These are phyloP conservation scores for Entomortierella beljakovae DNA, from an alignment of 192 early-diverging fungal genomes.

Conservation along the genomic window DNA sequence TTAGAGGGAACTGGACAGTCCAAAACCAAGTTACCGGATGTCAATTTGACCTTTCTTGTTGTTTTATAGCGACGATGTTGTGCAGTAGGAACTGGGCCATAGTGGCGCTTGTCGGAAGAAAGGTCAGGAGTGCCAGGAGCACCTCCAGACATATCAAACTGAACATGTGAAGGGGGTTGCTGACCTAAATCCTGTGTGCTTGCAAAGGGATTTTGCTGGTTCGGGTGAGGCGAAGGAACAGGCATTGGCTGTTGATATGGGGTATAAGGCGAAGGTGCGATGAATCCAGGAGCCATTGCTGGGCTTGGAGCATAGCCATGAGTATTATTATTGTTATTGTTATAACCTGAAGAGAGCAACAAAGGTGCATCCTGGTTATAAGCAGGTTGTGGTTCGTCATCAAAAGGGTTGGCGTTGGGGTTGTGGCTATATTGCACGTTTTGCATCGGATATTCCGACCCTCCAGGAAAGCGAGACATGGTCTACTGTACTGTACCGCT, in stretches of 20 bases:
- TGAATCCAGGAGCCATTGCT: conserved; percentile 36
- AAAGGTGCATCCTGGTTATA: conserved; percentile 48
- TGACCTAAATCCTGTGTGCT: conserved; percentile 26
- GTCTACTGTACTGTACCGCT: conserved; percentile 10
- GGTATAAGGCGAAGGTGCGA: conserved; percentile 51
- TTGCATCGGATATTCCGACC: conserved; percentile 55
- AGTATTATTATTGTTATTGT: conserved; percentile 20
- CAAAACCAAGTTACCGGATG: conserved; percentile 77
- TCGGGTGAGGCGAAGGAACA: conserved; percentile 32
- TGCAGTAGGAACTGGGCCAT: conserved; percentile 55
- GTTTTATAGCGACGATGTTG: conserved; percentile 63
- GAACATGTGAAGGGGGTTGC: conserved; percentile 29
- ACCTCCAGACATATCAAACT: conserved; percentile 34
- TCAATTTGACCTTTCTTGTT: conserved; percentile 69
- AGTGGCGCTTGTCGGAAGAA: conserved; percentile 51
- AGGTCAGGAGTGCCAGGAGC: conserved; percentile 22
- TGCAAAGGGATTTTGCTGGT: conserved; percentile 36
- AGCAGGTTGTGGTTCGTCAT: conserved; percentile 39
- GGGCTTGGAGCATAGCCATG: conserved; percentile 42
- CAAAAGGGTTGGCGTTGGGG: conserved; percentile 52
- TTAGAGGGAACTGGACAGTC: conserved; percentile 77
- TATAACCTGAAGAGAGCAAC: conserved; percentile 47
- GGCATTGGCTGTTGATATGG: conserved; percentile 42
- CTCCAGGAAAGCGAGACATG: conserved; percentile 51
- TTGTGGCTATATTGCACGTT: conserved; percentile 50